phyloP scores from a whole-genome alignment of 2,329 filamentous ascomycete species.

The Ascocoryne sarcoides region DNA sequence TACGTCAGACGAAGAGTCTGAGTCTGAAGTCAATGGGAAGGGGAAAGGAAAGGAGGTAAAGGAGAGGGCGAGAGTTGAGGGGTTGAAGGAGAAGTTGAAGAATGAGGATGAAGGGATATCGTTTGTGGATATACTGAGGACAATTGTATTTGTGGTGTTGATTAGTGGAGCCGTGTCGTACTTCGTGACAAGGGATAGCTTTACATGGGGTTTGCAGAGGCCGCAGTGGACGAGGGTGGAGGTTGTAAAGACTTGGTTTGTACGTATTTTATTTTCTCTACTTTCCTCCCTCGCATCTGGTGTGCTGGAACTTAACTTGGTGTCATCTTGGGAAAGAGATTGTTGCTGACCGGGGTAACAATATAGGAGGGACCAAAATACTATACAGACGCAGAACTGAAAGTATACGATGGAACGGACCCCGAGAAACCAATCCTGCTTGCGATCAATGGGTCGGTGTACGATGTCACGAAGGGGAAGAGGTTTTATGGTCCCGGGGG shows the following conservation, averaged over 20 bases:
- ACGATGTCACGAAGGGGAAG: slow-evolving; percentile 65
- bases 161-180: slow-evolving; percentile 21
- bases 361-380: slow-evolving; percentile 49
- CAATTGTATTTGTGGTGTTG: slow-evolving; percentile 23
- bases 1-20: too few relatives aligned
- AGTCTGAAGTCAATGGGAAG: too few relatives aligned
- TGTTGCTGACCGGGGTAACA: not conserved
- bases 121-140: slow-evolving; percentile 21
- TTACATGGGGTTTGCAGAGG: slow-evolving; percentile 21
- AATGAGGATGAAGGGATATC: slow-evolving; percentile 23
- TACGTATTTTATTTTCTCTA: slow-evolving; percentile 7
- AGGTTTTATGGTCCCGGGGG: slow-evolving; percentile 75
- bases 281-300: too few relatives aligned
- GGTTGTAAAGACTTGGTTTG: slow-evolving; percentile 19
- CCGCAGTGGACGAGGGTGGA: slow-evolving; percentile 20
- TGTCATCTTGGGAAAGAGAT: too few relatives aligned
- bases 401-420: slow-evolving; percentile 69
- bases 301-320: too few relatives aligned
- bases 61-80: too few relatives aligned
- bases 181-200: slow-evolving; percentile 26
- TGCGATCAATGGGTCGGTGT: slow-evolving; percentile 80
- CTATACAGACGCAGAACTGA: slow-evolving; percentile 68
- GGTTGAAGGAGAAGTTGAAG: too few relatives aligned
- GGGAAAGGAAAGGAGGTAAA: too few relatives aligned
- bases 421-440: slow-evolving; percentile 74